These are phyloP conservation scores for Lophium mytilinum DNA, from an alignment of 495 filamentous ascomycete genomes.

Conservation along the genomic window DNA sequence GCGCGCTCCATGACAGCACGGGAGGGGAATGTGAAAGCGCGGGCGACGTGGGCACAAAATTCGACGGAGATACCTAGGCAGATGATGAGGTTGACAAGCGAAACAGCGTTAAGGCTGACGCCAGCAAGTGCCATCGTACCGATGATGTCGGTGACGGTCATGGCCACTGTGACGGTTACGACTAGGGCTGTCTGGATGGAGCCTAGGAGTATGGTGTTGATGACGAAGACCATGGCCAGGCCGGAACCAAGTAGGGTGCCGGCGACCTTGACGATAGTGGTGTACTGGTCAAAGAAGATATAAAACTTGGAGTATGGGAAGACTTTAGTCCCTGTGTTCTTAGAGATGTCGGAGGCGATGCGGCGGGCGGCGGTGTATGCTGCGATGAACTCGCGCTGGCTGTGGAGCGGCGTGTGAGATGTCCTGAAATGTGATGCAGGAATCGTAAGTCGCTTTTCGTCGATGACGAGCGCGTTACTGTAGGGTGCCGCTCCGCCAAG, in stretches of 20 bases:
- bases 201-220: conserved; percentile 72
- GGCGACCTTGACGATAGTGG: conserved; percentile 70
- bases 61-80: conserved; percentile 93
- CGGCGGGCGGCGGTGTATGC: conserved; percentile 85
- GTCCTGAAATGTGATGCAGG: conserved; percentile 86
- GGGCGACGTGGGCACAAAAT: conserved; percentile 94
- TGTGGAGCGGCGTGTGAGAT: conserved; percentile 73
- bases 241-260: conserved; percentile 72
- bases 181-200: conserved; percentile 74
- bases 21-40: conserved; percentile 90
- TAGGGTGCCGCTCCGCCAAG: conserved; percentile 84
- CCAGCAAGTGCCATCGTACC: conserved; percentile 83
- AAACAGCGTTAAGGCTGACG: conserved; percentile 92
- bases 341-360: conserved; percentile 66
- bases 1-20: conserved; percentile 67
- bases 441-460: conserved; percentile 54
- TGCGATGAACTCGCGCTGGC: conserved; percentile 87
- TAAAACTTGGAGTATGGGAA: conserved; percentile 97
- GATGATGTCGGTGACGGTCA: conserved; percentile 92
- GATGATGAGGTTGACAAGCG: conserved; percentile 94
- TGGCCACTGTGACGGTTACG: conserved; percentile 74
- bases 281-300: conserved; percentile 98
- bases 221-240: conserved; percentile 69
- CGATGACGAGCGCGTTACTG: conserved; percentile 73
- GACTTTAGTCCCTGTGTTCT: conserved; percentile 60